Evolutionary conservation across 495 filamentous ascomycete species (phyloP), one percentile per base, ranked within the genome.

Genomic region (Penicillium canariense): DNA sequence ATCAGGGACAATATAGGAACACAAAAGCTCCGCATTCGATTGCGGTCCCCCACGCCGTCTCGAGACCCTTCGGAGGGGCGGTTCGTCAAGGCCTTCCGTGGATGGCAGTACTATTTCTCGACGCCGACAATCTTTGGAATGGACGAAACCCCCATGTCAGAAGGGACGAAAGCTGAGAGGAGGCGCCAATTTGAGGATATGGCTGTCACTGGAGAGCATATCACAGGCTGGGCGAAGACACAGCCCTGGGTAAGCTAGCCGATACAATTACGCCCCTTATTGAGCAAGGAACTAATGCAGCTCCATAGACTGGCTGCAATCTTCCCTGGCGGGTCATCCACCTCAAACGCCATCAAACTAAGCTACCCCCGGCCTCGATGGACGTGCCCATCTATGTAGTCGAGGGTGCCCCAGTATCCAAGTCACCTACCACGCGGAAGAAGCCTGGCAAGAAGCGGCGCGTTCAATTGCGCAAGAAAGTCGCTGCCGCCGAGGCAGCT

Each of bases 381-480:
- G 64, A 65, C 25, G 50, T 58, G 15, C 58, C 68, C 0, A 54
- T 66, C 11, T 66, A 66, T n/a, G 68, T 63, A 45, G 42, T 68
- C 18, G 49, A 65, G 15, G 66, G 62, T 11, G 61, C 52, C n/a
- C 60, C 50, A 2, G 45, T 55, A 4, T 48, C 59, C n/a, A 70
- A 63, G 40, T 56, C 62, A 10, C 72, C 68, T 1, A 62, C 61
- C 35, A 68, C 74, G 7, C 63, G 63, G 25, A 77, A 75, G 60
- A 78, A 78, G 66, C 73, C 75, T 0, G 75, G 75, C 11, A 78
- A 78, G 58, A 78, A 78, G 59, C 65, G 75, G 2, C 75, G 75
- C 2, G 53, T 78, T 10, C 68, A 73, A 44, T 47, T 77, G 40
- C 73, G 75, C 45, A 78, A 74, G 62, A 63, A 62, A 4, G 55